Evolutionary conservation across 257 asterid genomes (phyloP), one percentile per base, ranked within the genome.

Genomic region (Solanum chmielewskii): DNA sequence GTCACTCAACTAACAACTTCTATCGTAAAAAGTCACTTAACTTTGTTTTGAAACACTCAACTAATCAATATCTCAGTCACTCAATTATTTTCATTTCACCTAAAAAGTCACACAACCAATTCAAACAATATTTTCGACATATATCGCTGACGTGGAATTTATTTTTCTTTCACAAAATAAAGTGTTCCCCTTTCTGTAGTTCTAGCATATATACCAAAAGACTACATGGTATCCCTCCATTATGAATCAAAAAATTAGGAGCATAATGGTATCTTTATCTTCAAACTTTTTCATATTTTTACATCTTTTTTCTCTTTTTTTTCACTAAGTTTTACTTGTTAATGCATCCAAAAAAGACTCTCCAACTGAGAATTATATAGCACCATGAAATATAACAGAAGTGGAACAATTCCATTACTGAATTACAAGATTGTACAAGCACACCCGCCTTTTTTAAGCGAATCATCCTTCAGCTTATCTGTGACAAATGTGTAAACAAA

Each of bases 401-500:
- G 90, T 85, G 87, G 89, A 83, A 85, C 49, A 31, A 85, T 85
- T 71, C 27, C 68, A 75, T 39, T 85, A 33, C 66, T 82, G 78
- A 42, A 89, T 87, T 86, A 95, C 91, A 95, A 89, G 89, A 95
- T 95, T 85, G 94, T 29, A 91, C 98, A 95, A 44, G 91, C 90
- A 91, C 98, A 95, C 49, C 98, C 94, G 41, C 91, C 93, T 81
- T 92, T 93, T 91, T 89, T 93, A 89, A 90, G 60, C 18, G 94
- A 84, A 70, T 91, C 91, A 27, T 92, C 98, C 90, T 89, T 93
- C 91, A 89, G 85, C 84, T 95, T 96, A 88, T 92, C 99, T 96
- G 95, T 27, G 62, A 69, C 62, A 83, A 49, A 27, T 15, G 39
- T 25, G 6, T 25, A 25, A 44, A 25, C 14, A 25, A 44, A 77